Conservation (phyloP, 106 monocot species). For the Iris macrosiphon region DNA sequence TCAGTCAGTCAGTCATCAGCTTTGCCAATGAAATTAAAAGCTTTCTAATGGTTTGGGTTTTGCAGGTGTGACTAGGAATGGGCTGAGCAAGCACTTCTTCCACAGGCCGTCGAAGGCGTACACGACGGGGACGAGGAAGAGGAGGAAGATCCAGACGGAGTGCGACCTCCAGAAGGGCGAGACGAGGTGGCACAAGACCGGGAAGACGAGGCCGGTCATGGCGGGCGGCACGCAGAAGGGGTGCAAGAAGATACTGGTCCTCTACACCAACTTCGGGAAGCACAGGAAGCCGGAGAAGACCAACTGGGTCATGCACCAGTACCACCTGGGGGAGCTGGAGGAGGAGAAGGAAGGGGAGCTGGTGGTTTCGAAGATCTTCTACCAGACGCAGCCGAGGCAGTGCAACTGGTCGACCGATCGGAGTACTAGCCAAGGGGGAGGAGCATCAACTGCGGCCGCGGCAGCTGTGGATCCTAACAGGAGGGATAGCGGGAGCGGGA, state of each 20-base stretch:
- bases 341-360: constrained; percentile 96
- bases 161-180: constrained; percentile 53
- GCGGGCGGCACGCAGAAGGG: constrained; percentile 65
- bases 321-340: constrained; percentile 72
- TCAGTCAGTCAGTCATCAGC: too few species aligned
- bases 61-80: constrained; percentile 47
- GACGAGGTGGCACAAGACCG: constrained; percentile 97
- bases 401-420: constrained; percentile 52
- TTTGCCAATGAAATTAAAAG: too few species aligned
- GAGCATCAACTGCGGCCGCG: background rate
- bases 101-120: constrained; percentile 54
- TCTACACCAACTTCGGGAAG: constrained; percentile 94
- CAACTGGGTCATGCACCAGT: constrained; percentile 99
- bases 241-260: constrained; percentile 91
- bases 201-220: constrained; percentile 82
- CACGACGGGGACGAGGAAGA: constrained; percentile 47
- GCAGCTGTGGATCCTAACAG: constrained; percentile 15
- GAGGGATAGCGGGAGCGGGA: constrained; percentile 50
- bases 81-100: constrained; percentile 52
- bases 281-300: constrained; percentile 88
- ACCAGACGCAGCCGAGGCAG: constrained; percentile 96
- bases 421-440: constrained; percentile 1
- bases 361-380: constrained; percentile 94
- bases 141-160: constrained; percentile 36
- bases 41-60: too few species aligned